phyloP scores from a whole-genome alignment of 345 rosid species.

The Euphorbia peplus region DNA sequence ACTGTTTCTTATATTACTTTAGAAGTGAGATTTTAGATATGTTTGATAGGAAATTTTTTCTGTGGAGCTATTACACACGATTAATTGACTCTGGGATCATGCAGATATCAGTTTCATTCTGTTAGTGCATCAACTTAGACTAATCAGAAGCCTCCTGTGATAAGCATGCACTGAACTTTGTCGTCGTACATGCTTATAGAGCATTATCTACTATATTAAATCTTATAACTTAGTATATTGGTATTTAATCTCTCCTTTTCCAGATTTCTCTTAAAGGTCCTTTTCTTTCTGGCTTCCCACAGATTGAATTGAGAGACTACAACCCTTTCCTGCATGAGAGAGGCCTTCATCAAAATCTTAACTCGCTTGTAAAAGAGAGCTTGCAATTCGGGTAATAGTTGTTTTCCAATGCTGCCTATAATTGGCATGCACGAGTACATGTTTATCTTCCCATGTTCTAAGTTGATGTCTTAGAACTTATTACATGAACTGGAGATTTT shows the following conservation, averaged over 20 bases:
- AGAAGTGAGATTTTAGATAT: neutral
- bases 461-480: neutral
- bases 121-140: neutral
- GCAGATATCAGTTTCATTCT: neutral
- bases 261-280: neutral
- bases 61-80: neutral
- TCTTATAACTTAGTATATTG: neutral
- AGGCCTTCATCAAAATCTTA: conserved; percentile 82
- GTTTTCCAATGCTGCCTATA: conserved; percentile 13
- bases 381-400: conserved; percentile 62
- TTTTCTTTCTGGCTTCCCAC: conserved; percentile 17
- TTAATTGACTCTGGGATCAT: neutral
- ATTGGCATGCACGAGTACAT: conserved; percentile 4
- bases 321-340: conserved; percentile 69
- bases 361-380: conserved; percentile 65
- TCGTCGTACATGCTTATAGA: neutral
- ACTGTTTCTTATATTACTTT: neutral
- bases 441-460: neutral
- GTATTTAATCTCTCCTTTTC: neutral
- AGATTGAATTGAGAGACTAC: conserved; percentile 72
- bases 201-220: neutral
- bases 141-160: neutral
- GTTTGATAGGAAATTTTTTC: neutral
- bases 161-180: neutral
- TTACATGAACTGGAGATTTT: neutral